A percentile compares a stretch with the other conserved stretches of the same genome.
Conservation (phyloP, 257 asterid genomes). For the Jacaranda mimosifolia region DNA sequence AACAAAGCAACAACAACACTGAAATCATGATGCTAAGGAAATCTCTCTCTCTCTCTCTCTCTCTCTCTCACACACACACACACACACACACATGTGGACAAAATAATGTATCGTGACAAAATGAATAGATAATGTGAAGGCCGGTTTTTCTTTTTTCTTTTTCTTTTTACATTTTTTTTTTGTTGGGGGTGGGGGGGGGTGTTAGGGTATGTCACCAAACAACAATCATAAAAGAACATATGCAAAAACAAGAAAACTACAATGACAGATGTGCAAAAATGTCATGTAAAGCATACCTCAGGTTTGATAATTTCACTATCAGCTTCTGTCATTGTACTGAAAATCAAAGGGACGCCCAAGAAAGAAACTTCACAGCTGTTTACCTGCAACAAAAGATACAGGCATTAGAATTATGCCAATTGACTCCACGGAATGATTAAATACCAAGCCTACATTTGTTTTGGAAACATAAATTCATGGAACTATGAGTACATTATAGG, state of each 20-base stretch:
- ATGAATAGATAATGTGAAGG: conserved; percentile 19
- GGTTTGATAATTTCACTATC: conserved; percentile 67
- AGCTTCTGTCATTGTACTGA: conserved; percentile 57
- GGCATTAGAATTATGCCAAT: conserved; percentile 21
- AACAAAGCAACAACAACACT: neutral
- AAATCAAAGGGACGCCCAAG: conserved; percentile 23
- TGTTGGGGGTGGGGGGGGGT: neutral
- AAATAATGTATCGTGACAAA: neutral
- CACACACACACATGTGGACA: no score
- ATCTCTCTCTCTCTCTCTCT: neutral
- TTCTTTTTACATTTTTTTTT: no score
- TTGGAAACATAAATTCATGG: neutral
- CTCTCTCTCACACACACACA: neutral
- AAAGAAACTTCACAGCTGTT: conserved; percentile 30
- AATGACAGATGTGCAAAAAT: conserved; percentile 16
- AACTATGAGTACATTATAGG: conserved; percentile 7
- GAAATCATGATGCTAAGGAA: neutral
- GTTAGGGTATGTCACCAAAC: neutral
- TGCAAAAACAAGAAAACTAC: conserved; percentile 26
- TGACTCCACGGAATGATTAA: conserved; percentile 28
- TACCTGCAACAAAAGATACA: conserved; percentile 42
- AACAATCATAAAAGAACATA: neutral
- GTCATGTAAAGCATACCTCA: conserved; percentile 46
- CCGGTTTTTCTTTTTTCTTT: no score
- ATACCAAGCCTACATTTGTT: conserved; percentile 22